A percentile compares a stretch with the other conserved stretches of the same genome.
Evolutionary conservation across 768 basidiomycete genomes (phyloP).

Genomic region (Imleria badia): DNA sequence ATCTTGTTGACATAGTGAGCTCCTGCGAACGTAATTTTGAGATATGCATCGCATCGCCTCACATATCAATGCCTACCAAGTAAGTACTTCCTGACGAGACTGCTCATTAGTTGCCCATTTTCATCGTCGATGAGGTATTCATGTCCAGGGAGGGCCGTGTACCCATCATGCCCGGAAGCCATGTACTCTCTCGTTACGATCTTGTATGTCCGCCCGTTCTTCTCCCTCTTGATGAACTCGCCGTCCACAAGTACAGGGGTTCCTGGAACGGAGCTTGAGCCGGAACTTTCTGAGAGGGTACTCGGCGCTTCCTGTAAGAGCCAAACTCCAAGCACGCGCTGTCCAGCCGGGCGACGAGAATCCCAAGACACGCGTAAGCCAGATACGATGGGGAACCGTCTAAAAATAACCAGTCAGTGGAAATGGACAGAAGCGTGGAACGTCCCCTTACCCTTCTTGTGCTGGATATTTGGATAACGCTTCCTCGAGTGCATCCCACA

Average conservation of each 20-base stretch:
- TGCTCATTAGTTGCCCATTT: constrained; percentile 73
- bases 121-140: constrained; percentile 81
- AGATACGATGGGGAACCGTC: constrained; percentile 86
- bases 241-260: constrained; percentile 41
- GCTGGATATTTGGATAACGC: constrained; percentile 79
- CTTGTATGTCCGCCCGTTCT: constrained; percentile 61
- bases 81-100: constrained; percentile 79
- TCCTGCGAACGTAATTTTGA: constrained; percentile 42
- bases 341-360: constrained; percentile 65
- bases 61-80: constrained; percentile 50
- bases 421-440: neutral
- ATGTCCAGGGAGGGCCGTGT: constrained; percentile 59
- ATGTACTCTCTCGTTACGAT: constrained; percentile 88
- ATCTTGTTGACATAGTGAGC: constrained; percentile 72
- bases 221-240: constrained; percentile 53
- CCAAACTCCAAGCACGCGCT: constrained; percentile 75
- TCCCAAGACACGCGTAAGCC: constrained; percentile 89
- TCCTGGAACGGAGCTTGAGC: constrained; percentile 18
- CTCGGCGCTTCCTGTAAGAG: constrained; percentile 40
- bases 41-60: neutral
- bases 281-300: constrained; percentile 21
- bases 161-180: constrained; percentile 85
- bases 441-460: constrained; percentile 77
- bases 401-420: constrained; percentile 27
- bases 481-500: constrained; percentile 80